These are phyloP conservation scores for Kitagawia praeruptora DNA, from an alignment of 129 eudicot genomes.

Conservation along the genomic window DNA sequence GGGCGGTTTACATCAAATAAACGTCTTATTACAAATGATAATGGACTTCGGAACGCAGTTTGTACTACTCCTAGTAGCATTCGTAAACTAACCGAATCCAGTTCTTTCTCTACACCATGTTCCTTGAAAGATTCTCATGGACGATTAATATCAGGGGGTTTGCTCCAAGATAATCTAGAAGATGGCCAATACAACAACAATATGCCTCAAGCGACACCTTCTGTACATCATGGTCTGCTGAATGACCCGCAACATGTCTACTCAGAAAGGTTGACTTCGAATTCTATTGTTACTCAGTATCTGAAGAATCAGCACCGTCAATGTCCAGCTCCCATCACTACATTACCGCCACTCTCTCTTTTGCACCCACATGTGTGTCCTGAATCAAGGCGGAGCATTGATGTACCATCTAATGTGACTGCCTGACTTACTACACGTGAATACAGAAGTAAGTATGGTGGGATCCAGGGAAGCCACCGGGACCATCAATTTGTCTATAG, in stretches of 20 bases:
- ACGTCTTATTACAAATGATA: slow-evolving; percentile 31
- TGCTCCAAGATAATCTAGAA: slow-evolving; percentile 33
- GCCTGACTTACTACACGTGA: slow-evolving; percentile 81
- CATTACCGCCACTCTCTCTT: slow-evolving; percentile 95
- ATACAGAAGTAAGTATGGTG: slow-evolving; percentile 72
- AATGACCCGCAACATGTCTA: slow-evolving; percentile 46
- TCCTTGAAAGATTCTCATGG: slow-evolving; percentile 27
- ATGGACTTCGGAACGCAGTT: slow-evolving; percentile 26
- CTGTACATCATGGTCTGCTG: slow-evolving; percentile 33
- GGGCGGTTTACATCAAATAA: slow-evolving; percentile 21
- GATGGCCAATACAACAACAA: slow-evolving; percentile 31
- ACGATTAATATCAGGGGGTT: slow-evolving; percentile 22
- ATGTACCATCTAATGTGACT: slow-evolving; percentile 88
- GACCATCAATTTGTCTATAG: slow-evolving; percentile 88
- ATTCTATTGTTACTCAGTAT: slow-evolving; percentile 74
- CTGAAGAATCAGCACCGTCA: slow-evolving; percentile 95
- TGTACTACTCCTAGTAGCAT: slow-evolving; percentile 13
- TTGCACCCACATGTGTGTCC: slow-evolving; percentile 98
- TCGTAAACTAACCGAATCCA: slow-evolving; percentile 28
- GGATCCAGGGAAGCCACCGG: slow-evolving; percentile 70
- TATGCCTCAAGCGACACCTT: slow-evolving; percentile 22
- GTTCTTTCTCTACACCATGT: slow-evolving; percentile 21
- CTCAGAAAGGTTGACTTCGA: slow-evolving; percentile 64
- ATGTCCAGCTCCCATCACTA: slow-evolving; percentile 94
- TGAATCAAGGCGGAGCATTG: slow-evolving; percentile 85